Evolutionary conservation across 805 yeast species (phyloP).

Genomic region (Barnettozyma salicaria): DNA sequence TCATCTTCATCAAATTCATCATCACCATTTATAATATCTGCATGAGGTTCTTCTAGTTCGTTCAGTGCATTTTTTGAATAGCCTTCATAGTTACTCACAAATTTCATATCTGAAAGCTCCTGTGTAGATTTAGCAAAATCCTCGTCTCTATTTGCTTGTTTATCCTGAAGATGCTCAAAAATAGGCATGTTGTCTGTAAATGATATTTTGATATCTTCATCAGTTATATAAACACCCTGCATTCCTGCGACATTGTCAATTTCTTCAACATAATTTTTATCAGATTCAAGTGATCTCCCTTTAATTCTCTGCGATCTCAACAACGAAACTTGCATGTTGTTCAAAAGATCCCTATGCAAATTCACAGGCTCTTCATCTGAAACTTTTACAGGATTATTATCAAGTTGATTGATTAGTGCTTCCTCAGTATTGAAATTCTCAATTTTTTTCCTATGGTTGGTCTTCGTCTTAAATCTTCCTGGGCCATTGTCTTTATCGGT

Average conservation of each 20-base stretch:
- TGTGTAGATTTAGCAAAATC: too few species aligned
- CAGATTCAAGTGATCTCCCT: background rate
- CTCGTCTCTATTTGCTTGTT: too few species aligned
- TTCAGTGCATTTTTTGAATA: too few species aligned
- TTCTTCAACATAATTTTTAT: background rate
- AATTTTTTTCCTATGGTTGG: background rate
- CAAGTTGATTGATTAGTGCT: conserved; percentile 3
- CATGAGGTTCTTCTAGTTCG: background rate
- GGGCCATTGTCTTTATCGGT: conserved; percentile 1
- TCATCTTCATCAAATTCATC: background rate
- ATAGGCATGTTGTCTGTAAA: too few species aligned
- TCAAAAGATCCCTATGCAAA: conserved; percentile 10
- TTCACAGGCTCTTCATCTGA: conserved; percentile 8
- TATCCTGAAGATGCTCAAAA: too few species aligned
- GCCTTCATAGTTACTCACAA: too few species aligned
- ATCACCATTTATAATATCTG: too few species aligned
- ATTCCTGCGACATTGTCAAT: background rate
- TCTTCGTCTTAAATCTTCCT: conserved; percentile 5
- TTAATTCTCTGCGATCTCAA: conserved; percentile 7
- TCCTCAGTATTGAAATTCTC: background rate
- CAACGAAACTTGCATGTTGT: conserved; percentile 12
- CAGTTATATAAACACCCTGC: too few species aligned
- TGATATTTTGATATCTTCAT: too few species aligned
- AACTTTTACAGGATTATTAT: background rate
- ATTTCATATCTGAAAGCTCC: too few species aligned